Base-by-base conservation (phyloP, 352 stramenopile species). In the Globisporangium nagaii region DNA sequence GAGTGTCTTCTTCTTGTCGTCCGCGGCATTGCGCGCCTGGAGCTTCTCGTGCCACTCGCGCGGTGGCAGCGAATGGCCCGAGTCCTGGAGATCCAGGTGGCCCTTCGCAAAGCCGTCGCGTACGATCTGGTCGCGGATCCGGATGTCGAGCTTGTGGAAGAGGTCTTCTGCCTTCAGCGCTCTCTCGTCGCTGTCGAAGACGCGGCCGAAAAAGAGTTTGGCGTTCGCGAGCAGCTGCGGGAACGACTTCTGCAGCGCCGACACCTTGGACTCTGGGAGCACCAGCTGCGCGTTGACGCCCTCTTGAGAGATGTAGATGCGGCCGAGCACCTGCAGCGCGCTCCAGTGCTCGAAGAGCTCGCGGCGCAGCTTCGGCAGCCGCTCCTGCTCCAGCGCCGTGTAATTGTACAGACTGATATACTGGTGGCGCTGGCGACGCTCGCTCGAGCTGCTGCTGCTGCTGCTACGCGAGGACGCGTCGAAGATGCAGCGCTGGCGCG, bases 221-320 rank as follows among this genome's bases (percentile, higher is more conserved):
- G 34, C 30, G 17, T 51, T 31, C 20, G 30, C 20, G 19, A 58
- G 19, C 27, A 58, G 30, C 28, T 11, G 13, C 10, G 52, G 40
- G 19, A 58, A 58, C 20, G 52, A 71, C 58, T 65, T 87, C 53
- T 56, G 63, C 65, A 82, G 95, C 27, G 58, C 70, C 4, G 58
- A 45, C 15, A 97, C 31, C 9, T 86, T 75, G 39, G 73, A 80
- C 34, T 82, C 81, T 2, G 95, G 93, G 27, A 98, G 72, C 35
- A 91, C 84, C 71, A 98, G 91, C 77, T 98, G 95, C 8, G 89
- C 95, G 73, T 98, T 98, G 42, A 98, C 78, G 19, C 93, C 95
- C 77, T 98, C 95, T 11, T 81, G 59, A 7, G 93, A 90, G 17
- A 98, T 88, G 68, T 98, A 98, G 13, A 98, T 79, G 48, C 86